Evolutionary conservation across 805 yeast genomes (phyloP), one percentile per base, ranked within the genome.

Genomic region (Yamadazyma sp.): DNA sequence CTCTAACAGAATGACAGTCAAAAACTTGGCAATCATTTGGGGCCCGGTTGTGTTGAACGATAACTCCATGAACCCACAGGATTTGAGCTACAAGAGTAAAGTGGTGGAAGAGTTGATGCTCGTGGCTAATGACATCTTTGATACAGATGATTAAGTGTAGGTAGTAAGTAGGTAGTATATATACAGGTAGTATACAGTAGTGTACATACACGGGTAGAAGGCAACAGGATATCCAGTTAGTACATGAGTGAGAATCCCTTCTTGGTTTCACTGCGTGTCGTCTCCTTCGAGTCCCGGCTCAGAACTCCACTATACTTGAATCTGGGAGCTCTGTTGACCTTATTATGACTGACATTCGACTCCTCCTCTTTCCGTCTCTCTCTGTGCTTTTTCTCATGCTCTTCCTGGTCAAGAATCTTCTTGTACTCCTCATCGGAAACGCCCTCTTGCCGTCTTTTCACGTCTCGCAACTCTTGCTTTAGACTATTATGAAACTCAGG

Each of bases 1-100:
- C 14, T 49, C 62, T 23, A 88, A 89, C 56, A 74, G 93, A 55
- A 93, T 93, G 99, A 80, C 80, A 32, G 71, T 81, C 41, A 82
- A 82, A 53, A 82, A 84, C 42, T 60, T 93, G 50, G 86, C 95
- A 32, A 86, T 87, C 26, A 89, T 91, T 25, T 93, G 99, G 99
- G 96, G 97, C 0, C 95, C 96, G 13, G 85, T 86, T 2, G 63
- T 93, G 36, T 73, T 93, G 57, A 78, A 80, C 32, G 84, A 78
- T 49, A 78, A 76, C 40, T 75, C 77, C 16, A 67, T 73, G 53
- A 82, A 79, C 42, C 76, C 79, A 3, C 85, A 81, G 46, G 96
- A 80, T 52, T 77, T 85, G 67, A 82, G 82, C 38, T 78, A 75
- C 47, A 87, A 85, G 60, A 82, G 86, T 30, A 75, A 75, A 40